Base-by-base conservation (phyloP, 2,329 filamentous ascomycete species). In the Venturia carpophila region DNA sequence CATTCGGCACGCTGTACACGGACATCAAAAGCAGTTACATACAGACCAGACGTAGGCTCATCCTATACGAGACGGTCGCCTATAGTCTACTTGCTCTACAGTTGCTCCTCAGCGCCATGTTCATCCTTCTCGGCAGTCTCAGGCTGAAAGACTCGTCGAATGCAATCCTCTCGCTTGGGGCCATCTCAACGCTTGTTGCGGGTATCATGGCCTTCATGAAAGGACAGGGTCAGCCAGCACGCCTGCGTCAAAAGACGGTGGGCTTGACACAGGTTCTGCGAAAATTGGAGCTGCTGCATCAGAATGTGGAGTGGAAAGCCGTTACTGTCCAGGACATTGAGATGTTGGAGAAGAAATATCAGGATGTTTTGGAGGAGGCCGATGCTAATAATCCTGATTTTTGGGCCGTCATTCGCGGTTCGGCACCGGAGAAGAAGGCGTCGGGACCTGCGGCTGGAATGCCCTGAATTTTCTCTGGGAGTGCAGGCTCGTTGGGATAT, bases 131-230 rank as follows among this genome's bases (percentile, higher is more conserved):
- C 17, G 52, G 52, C 19, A 58, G 30, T n/a, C 52, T 58, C 5
- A 58, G 37, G 5, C 13, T 34, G 27, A 34, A 34, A 37, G 52
- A 58, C 17, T 58, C 52, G 19, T 37, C 27, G 27, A 58, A 34
- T n/a, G 52, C 52, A 1, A 30, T 58, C 30, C 13, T 58, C 11
- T 17, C 30, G 15, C 24, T 58, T 5, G 52, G 52, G 10, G 27
- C 52, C 5, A 13, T 58, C 5, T 58, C 52, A 5, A 58, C 52
- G 19, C 27, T 58, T 24, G 7, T 58, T 37, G 52, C 52, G n/a
- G 52, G 52, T 9, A 58, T 30, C 30, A 34, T 58, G 52, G 52
- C 52, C 6, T 58, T 58, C 24, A 58, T 58, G 52, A 58, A 58
- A 11, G 52, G 52, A n/a, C 52, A 58, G 15, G 52, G 52, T 1